Conservation (phyloP, 2,329 filamentous ascomycete species). For the Fusarium sp. region DNA sequence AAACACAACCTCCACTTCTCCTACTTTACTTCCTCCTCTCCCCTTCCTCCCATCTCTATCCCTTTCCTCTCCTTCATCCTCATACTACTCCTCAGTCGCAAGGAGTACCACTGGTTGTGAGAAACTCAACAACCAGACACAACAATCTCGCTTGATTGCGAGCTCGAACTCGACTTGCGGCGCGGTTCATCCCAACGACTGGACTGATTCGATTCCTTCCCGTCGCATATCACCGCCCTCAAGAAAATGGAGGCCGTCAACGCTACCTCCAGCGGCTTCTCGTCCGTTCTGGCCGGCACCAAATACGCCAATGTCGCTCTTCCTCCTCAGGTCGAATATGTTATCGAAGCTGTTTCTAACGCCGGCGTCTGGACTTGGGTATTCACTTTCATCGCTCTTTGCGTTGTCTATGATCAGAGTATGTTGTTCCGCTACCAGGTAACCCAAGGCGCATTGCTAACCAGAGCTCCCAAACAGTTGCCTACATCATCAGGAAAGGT, state of each 20-base stretch:
- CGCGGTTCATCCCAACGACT: neutral
- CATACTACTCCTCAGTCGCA: constrained; percentile 9
- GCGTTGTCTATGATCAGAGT: constrained; percentile 92
- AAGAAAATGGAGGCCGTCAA: constrained; percentile 65
- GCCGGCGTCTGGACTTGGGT: constrained; percentile 70
- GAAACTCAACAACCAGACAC: constrained; percentile 9
- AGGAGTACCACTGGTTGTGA: constrained; percentile 31
- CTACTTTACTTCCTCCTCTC: constrained; percentile 16
- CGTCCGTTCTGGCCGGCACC: constrained; percentile 70
- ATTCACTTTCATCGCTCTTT: constrained; percentile 74
- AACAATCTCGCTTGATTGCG: constrained; percentile 10
- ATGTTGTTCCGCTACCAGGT: constrained; percentile 52
- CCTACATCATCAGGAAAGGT: constrained; percentile 79
- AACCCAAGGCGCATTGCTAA: constrained; percentile 30
- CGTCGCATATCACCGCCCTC: constrained; percentile 3
- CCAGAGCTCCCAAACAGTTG: constrained; percentile 61
- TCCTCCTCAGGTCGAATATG: constrained; percentile 64
- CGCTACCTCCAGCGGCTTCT: constrained; percentile 74
- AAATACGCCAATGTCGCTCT: constrained; percentile 60
- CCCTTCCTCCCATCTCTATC: constrained; percentile 1
- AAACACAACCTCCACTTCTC: constrained; percentile 27
- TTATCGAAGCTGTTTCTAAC: constrained; percentile 65
- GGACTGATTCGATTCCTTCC: neutral
- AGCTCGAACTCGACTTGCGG: constrained; percentile 22
- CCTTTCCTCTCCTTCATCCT: neutral